These are phyloP conservation scores for Gilbertella persicaria DNA, from an alignment of 371 early-diverging fungal species.

Conservation along the genomic window DNA sequence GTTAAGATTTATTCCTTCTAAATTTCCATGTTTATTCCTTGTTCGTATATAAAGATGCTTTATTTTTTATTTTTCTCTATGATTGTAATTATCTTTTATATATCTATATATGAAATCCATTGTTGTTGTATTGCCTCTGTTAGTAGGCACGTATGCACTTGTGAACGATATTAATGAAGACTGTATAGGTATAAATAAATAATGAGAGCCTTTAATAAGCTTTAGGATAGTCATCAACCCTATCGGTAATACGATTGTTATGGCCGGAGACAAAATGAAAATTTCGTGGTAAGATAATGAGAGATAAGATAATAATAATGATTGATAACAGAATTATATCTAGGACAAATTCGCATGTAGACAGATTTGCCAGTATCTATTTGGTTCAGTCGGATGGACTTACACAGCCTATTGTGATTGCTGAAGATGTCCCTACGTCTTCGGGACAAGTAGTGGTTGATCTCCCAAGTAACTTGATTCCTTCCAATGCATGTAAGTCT, in stretches of 20 bases:
- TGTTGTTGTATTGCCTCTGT: not conserved
- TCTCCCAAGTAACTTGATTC: conserved; percentile 17
- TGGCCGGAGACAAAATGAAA: conserved; percentile 30
- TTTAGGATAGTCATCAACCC: conserved; percentile 15
- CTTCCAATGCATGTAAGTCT: conserved; percentile 26
- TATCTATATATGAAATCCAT: not conserved
- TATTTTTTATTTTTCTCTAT: not conserved
- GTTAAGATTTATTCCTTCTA: not conserved
- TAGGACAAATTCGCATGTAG: conserved; percentile 25
- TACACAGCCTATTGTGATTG: conserved; percentile 11
- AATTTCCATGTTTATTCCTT: not conserved
- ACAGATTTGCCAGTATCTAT: conserved; percentile 14
- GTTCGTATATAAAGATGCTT: not conserved
- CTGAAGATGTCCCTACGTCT: conserved; percentile 12
- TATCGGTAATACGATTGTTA: conserved; percentile 28
- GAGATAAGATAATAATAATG: not conserved
- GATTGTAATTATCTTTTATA: not conserved
- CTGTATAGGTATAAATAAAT: conserved; percentile 12
- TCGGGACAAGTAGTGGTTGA: conserved; percentile 7
- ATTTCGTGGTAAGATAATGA: conserved; percentile 19
- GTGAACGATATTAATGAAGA: conserved; percentile 7
- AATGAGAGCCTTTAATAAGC: not conserved
- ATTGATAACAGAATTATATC: not conserved
- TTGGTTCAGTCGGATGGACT: conserved; percentile 23
- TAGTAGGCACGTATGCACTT: conserved; percentile 5